Conservation (phyloP, 768 basidiomycete genomes). For the Rhodotorula babjevae region DNA sequence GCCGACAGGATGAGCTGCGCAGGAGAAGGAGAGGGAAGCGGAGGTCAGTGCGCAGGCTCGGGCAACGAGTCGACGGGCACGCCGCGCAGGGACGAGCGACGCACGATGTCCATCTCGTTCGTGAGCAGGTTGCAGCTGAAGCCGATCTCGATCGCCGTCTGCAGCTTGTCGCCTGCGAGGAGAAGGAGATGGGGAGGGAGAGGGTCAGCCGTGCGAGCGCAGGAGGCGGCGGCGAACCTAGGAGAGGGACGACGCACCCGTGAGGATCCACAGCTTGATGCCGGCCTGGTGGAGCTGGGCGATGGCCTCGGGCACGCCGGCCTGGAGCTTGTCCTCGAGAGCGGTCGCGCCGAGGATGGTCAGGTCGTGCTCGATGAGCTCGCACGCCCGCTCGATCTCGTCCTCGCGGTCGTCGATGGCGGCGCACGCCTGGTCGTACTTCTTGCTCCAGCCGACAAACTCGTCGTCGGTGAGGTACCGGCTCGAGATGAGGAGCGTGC, state of each 20-base stretch:
- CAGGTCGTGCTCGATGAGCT: constrained; percentile 73
- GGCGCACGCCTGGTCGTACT: constrained; percentile 75
- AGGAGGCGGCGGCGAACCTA: constrained; percentile 10
- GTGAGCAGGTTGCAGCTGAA: constrained; percentile 94
- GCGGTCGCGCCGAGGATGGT: constrained; percentile 90
- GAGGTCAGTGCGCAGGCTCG: background rate
- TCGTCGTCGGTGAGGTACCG: constrained; percentile 74
- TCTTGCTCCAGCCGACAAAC: constrained; percentile 70
- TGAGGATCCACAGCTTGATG: constrained; percentile 97
- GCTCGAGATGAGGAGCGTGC: constrained; percentile 86
- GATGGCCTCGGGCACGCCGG: constrained; percentile 93
- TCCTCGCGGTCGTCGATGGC: constrained; percentile 77
- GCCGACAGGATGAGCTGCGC: constrained; percentile 81
- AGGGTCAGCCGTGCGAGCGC: too few relatives aligned
- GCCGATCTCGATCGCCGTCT: constrained; percentile 97
- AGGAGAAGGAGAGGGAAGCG: too few relatives aligned
- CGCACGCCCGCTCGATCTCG: constrained; percentile 82
- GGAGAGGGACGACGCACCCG: constrained; percentile 54
- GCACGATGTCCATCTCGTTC: constrained; percentile 74
- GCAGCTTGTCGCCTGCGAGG: constrained; percentile 77
- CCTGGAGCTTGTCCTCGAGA: constrained; percentile 93
- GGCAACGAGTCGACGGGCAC: too few relatives aligned
- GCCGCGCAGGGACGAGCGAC: background rate
- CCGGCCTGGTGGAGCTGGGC: constrained; percentile 84
- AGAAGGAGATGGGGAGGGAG: background rate